Evolutionary conservation across 2,329 filamentous ascomycete genomes (phyloP), one percentile per base, ranked within the genome.

Genomic region (Penicillium paneum): DNA sequence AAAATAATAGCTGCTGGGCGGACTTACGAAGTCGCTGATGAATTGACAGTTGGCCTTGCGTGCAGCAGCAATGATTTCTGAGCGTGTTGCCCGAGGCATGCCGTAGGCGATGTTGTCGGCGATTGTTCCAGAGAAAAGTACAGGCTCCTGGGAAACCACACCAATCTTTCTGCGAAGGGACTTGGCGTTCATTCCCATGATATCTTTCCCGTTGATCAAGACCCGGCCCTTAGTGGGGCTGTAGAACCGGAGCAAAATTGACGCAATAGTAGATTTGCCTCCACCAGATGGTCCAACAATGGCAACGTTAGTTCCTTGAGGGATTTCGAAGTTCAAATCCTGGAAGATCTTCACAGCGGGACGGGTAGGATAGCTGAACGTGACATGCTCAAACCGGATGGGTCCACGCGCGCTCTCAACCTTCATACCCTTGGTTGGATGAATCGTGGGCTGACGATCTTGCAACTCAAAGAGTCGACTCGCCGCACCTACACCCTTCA

Each of bases 401-500:
- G 88, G 84, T 1, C 94, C 94, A 60, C 91, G 88, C 0, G 93
- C 93, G 24, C 91, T 96, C 51, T 79, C 81, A 29, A 99, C 91
- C 56, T 85, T 87, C 29, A 80, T 70, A 59, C 94, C 94, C 49
- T 88, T 85, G 0, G 95, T 99, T 19, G 92, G 85, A n/a, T 87
- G 87, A 57, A 97, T 95, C 2, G 86, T 88, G 0, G 92, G 89
- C 55, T 90, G 80, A 59, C 94, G 87, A 71, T 99, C 94, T 71
- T 97, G 92, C 6, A 99, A 82, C 70, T 99, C 94, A 67, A 99
- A 99, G 1, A 99, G 80, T 56, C 94, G 88, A 67, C 89, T 96
- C n/a, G 94, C 94, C 39, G 94, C 94, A 66, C 95, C 94, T 4
- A 96, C 93, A 39, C 95, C 95, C 74, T 99, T 99, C 94, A 99